A percentile compares a stretch with the other conserved stretches of the same genome.
phyloP scores from a whole-genome alignment of 768 basidiomycete genomes.

The Lanmaoa pseudosensibilis region DNA sequence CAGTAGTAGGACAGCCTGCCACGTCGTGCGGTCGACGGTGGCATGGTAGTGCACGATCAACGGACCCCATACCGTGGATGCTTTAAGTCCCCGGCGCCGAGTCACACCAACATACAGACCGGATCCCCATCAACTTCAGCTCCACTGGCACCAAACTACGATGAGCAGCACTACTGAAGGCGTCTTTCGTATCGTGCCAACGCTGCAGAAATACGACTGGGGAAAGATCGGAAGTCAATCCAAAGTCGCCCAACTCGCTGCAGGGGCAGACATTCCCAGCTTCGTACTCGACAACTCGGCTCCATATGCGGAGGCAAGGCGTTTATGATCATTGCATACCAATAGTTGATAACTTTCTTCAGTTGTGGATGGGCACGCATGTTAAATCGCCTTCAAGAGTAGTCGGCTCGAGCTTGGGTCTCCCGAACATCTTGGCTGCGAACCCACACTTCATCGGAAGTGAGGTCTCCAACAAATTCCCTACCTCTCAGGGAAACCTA shows the following conservation, averaged over 20 bases:
- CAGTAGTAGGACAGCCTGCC: background rate
- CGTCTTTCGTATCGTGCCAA: constrained; percentile 82
- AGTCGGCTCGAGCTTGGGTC: constrained; percentile 46
- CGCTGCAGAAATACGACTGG: constrained; percentile 93
- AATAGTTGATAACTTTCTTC: constrained; percentile 10
- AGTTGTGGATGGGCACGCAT: constrained; percentile 99
- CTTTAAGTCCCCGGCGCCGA: too few relatives aligned
- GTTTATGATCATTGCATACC: background rate
- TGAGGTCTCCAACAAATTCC: constrained; percentile 53
- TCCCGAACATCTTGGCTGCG: constrained; percentile 60
- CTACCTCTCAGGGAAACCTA: constrained; percentile 62
- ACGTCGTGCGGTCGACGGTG: too few relatives aligned
- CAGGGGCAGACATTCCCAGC: constrained; percentile 55
- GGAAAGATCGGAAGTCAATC: constrained; percentile 79
- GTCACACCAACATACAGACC: background rate
- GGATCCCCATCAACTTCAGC: background rate
- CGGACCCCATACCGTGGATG: too few relatives aligned
- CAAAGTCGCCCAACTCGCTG: constrained; percentile 86
- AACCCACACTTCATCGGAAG: constrained; percentile 71
- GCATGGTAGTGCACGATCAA: too few relatives aligned
- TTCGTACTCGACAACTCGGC: constrained; percentile 67
- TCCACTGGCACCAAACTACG: background rate
- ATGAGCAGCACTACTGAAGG: constrained; percentile 30
- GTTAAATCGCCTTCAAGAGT: constrained; percentile 65
- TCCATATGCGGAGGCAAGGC: constrained; percentile 90